phyloP scores from a whole-genome alignment of 495 filamentous ascomycete genomes.

The Choiromyces venosus region DNA sequence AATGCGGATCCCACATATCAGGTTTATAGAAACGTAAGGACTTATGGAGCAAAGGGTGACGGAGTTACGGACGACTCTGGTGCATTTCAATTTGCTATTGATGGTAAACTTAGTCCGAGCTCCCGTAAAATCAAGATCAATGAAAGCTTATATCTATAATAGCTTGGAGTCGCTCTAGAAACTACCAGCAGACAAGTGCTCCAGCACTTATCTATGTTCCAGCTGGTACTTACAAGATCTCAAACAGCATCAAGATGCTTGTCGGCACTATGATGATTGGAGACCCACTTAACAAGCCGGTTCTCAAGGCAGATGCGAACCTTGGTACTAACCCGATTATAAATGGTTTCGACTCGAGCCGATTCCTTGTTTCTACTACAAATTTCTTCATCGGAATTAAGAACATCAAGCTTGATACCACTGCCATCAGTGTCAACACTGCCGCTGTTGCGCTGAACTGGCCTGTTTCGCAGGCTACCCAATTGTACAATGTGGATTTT shows the following conservation, averaged over 20 bases:
- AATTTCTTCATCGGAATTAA: slow-evolving; percentile 73
- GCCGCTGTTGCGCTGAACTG: slow-evolving; percentile 66
- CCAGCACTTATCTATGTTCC: slow-evolving; percentile 62
- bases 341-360: slow-evolving; percentile 61
- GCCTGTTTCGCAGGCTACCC: slow-evolving; percentile 71
- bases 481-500: slow-evolving; percentile 72
- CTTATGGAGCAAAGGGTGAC: slow-evolving; percentile 51
- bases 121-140: slow-evolving; percentile 36
- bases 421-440: slow-evolving; percentile 51
- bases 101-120: slow-evolving; percentile 44
- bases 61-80: slow-evolving; percentile 59
- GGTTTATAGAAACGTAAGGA: slow-evolving; percentile 55
- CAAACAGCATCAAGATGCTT: slow-evolving; percentile 52
- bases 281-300: slow-evolving; percentile 58
- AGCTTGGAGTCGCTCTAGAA: slow-evolving; percentile 43
- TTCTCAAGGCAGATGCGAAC: slow-evolving; percentile 57
- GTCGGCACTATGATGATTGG: slow-evolving; percentile 64
- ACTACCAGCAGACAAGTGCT: slow-evolving; percentile 50
- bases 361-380: slow-evolving; percentile 63
- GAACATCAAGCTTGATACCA: slow-evolving; percentile 72
- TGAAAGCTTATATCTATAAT: slow-evolving; percentile 39
- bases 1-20: slow-evolving; percentile 46
- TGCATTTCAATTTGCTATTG: slow-evolving; percentile 60
- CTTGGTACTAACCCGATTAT: slow-evolving; percentile 44
- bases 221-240: slow-evolving; percentile 58